Evolutionary conservation across 2,329 filamentous ascomycete species (phyloP).

Genomic region (Cadophora sp.): DNA sequence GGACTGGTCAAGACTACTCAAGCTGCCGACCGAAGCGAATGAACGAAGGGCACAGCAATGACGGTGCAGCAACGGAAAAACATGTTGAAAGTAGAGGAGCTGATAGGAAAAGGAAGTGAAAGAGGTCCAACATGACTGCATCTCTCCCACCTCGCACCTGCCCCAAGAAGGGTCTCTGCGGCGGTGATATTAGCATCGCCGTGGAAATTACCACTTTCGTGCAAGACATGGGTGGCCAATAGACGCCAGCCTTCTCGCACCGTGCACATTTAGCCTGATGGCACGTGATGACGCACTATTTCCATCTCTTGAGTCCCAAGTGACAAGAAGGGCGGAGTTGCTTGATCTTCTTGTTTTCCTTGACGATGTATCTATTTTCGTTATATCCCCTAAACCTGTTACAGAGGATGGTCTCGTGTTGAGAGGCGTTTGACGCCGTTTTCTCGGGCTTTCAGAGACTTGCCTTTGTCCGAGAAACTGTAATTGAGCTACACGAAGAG

Average conservation of each 20-base stretch:
- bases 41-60: not conserved
- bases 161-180: not conserved
- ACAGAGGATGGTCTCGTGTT: not conserved
- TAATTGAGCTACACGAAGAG: no score
- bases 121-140: not conserved
- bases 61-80: not conserved
- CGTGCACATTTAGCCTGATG: not conserved
- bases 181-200: not conserved
- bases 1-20: not conserved
- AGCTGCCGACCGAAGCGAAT: not conserved
- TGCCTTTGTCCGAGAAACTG: no score
- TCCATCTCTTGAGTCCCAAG: not conserved
- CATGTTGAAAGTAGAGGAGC: constrained; percentile 1
- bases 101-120: constrained; percentile 3
- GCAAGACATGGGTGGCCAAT: constrained; percentile 1
- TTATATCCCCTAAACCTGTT: not conserved
- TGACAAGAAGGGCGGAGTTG: not conserved
- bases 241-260: not conserved
- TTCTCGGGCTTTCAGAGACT: no score
- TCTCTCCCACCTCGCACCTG: not conserved
- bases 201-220: not conserved
- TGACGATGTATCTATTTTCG: not conserved
- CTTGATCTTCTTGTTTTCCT: constrained; percentile 1
- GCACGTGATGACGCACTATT: not conserved
- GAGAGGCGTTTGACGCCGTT: not conserved